A percentile compares a stretch with the other conserved stretches of the same genome.
phyloP scores from a whole-genome alignment of 257 asterid genomes.

The Penstemon newberryi region DNA sequence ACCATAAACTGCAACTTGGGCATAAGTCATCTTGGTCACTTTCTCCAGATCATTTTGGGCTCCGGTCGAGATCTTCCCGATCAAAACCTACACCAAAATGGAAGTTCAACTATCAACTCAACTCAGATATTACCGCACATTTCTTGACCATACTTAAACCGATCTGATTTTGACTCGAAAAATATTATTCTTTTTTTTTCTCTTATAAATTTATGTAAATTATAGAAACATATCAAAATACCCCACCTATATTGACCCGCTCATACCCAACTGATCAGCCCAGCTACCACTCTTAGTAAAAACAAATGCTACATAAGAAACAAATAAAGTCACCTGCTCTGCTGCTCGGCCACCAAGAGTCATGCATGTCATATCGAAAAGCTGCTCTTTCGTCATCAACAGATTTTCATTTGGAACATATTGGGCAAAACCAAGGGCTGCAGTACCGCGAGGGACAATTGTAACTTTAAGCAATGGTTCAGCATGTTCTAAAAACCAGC shows the following conservation, averaged over 20 bases:
- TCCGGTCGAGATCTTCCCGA: slow-evolving; percentile 86
- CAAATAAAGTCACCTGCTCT: slow-evolving; percentile 58
- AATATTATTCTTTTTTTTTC: no score
- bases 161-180: no score
- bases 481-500: slow-evolving; percentile 85
- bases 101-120: background rate
- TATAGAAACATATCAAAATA: no score
- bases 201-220: no score
- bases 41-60: slow-evolving; percentile 93
- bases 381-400: slow-evolving; percentile 78
- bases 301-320: background rate
- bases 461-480: slow-evolving; percentile 81
- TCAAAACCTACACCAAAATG: slow-evolving; percentile 50
- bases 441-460: slow-evolving; percentile 87
- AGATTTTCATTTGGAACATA: slow-evolving; percentile 79
- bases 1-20: slow-evolving; percentile 81
- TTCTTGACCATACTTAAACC: no score
- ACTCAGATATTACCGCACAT: no score
- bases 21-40: slow-evolving; percentile 80
- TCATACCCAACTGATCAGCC: no score
- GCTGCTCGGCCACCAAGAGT: slow-evolving; percentile 90
- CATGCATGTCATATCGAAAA: slow-evolving; percentile 85
- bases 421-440: slow-evolving; percentile 87
- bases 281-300: background rate
- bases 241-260: no score